Conservation (phyloP, 306 rosid species). For the Castanea sativa region DNA sequence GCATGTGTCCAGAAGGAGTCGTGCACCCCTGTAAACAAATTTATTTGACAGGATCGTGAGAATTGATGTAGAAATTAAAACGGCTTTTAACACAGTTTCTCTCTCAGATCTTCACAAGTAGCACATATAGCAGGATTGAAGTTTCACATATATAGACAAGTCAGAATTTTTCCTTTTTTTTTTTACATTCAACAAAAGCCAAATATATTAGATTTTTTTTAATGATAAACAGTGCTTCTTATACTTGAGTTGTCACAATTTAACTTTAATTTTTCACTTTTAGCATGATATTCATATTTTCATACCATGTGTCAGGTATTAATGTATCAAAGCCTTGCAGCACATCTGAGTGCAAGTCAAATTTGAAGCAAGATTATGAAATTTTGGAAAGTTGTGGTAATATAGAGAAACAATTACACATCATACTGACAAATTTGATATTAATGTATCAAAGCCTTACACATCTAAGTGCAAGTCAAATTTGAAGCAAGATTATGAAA, state of each 20-base stretch:
- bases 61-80: neutral
- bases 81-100: neutral
- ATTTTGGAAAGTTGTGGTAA: neutral
- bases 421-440: neutral
- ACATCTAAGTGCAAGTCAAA: neutral
- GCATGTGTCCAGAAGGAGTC: constrained; percentile 95
- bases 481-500: neutral
- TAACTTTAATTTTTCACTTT: neutral
- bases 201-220: neutral
- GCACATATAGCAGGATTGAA: neutral
- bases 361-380: neutral
- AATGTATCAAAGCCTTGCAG: neutral
- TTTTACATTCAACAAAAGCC: too few relatives aligned
- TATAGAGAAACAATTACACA: too few relatives aligned
- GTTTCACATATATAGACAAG: neutral
- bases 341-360: neutral
- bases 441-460: neutral
- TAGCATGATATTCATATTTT: neutral
- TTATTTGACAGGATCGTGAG: constrained; percentile 9
- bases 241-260: neutral
- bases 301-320: neutral
- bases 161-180: neutral
- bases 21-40: constrained; percentile 68
- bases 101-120: neutral
- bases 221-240: neutral